phyloP scores from a whole-genome alignment of 2,329 filamentous ascomycete species.

The Trichoderma polysporum region DNA sequence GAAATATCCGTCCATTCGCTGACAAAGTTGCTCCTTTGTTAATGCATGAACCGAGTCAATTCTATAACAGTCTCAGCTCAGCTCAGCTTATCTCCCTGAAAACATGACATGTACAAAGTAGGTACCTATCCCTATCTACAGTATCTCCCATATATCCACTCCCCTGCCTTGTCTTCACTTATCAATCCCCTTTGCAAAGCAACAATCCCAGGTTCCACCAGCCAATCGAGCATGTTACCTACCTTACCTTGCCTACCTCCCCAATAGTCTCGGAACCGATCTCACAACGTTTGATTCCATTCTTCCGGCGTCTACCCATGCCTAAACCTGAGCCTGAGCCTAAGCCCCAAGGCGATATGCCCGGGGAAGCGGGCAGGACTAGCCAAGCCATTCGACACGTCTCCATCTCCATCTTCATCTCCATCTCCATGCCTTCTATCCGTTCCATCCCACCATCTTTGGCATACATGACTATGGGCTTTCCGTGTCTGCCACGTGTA shows the following conservation, averaged over 20 bases:
- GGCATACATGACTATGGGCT: neutral
- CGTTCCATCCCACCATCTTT: conserved; percentile 8
- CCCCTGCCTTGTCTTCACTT: neutral
- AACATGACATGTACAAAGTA: too few relatives aligned
- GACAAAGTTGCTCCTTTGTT: too few relatives aligned
- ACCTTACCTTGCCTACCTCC: neutral
- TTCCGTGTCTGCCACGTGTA: conserved; percentile 12
- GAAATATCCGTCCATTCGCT: neutral
- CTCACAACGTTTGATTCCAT: conserved; percentile 22
- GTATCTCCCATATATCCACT: neutral
- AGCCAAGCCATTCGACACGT: neutral
- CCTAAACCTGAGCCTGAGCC: neutral
- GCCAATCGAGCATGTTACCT: conserved; percentile 4
- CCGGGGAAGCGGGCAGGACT: neutral
- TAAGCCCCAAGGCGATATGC: neutral
- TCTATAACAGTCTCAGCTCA: neutral
- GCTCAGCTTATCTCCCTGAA: neutral
- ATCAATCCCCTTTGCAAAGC: neutral
- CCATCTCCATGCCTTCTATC: neutral
- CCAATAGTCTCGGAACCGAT: neutral
- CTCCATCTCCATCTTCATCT: neutral
- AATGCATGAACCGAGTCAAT: neutral
- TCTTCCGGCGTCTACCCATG: neutral
- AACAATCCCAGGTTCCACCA: conserved; percentile 15
- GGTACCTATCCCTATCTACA: too few relatives aligned